phyloP scores from a whole-genome alignment of 805 yeast species.

The Cyberlindnera americana region DNA sequence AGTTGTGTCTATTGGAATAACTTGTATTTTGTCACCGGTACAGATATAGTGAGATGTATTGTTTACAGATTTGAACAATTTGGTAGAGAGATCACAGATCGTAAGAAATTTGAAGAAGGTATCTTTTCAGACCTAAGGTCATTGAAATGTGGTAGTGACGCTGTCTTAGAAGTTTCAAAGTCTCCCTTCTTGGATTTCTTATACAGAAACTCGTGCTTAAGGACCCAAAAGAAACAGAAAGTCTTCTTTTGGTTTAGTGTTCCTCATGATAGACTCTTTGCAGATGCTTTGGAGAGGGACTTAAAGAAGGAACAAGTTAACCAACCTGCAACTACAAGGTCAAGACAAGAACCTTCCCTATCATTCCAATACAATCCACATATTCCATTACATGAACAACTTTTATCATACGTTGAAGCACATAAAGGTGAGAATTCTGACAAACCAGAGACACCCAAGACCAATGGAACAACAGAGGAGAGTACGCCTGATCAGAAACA shows the following conservation, averaged over 20 bases:
- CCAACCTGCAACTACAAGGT: constrained; percentile 67
- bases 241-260: constrained; percentile 97
- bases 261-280: constrained; percentile 86
- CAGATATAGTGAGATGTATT: constrained; percentile 91
- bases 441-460: too few species aligned
- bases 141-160: constrained; percentile 82
- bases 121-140: constrained; percentile 87
- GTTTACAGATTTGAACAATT: constrained; percentile 85
- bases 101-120: constrained; percentile 96
- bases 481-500: too few species aligned
- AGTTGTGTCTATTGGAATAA: constrained; percentile 91
- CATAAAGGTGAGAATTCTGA: constrained; percentile 22
- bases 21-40: constrained; percentile 87
- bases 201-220: constrained; percentile 78
- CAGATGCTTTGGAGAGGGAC: constrained; percentile 92
- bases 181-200: constrained; percentile 81
- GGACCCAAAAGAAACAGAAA: constrained; percentile 95
- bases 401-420: constrained; percentile 39
- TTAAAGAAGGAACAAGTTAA: constrained; percentile 66
- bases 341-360: constrained; percentile 73
- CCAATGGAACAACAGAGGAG: too few species aligned
- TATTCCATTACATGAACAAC: constrained; percentile 50
- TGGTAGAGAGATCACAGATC: constrained; percentile 79
- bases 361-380: constrained; percentile 65
- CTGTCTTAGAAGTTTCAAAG: constrained; percentile 82